A percentile compares a stretch with the other conserved stretches of the same genome.
phyloP scores from a whole-genome alignment of 805 yeast genomes.

The Starmerella apis region DNA sequence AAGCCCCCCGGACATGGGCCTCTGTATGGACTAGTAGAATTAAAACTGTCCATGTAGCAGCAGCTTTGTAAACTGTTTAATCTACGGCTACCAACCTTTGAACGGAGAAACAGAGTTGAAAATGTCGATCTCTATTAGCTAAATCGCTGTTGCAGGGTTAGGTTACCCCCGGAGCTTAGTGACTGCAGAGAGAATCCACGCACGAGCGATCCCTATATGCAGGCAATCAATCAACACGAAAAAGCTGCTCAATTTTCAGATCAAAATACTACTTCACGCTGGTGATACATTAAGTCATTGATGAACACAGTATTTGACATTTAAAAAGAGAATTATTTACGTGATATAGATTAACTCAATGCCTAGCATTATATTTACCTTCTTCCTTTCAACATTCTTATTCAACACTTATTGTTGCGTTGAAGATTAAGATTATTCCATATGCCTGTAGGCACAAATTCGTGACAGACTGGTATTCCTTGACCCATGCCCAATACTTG shows the following conservation, averaged over 20 bases:
- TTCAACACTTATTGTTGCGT: neutral
- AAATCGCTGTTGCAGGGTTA: neutral
- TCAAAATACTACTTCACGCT: no score
- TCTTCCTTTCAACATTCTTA: neutral
- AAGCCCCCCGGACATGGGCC: conserved; percentile 6
- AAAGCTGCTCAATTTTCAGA: neutral
- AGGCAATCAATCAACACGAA: no score
- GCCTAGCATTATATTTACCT: neutral
- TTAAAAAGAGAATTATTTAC: neutral
- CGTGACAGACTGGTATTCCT: no score
- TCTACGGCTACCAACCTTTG: neutral
- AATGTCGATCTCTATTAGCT: neutral
- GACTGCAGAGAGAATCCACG: neutral
- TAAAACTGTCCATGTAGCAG: neutral
- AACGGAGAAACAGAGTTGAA: neutral
- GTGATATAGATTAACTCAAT: neutral
- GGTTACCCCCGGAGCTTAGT: neutral
- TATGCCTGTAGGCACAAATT: no score
- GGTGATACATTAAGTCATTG: no score
- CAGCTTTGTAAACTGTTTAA: neutral
- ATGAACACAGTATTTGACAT: neutral
- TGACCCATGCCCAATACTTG: no score
- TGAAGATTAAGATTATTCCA: neutral
- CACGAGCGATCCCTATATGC: neutral
- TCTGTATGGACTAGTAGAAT: neutral